Base-by-base conservation (phyloP, 345 rosid species). In the Draba incana region DNA sequence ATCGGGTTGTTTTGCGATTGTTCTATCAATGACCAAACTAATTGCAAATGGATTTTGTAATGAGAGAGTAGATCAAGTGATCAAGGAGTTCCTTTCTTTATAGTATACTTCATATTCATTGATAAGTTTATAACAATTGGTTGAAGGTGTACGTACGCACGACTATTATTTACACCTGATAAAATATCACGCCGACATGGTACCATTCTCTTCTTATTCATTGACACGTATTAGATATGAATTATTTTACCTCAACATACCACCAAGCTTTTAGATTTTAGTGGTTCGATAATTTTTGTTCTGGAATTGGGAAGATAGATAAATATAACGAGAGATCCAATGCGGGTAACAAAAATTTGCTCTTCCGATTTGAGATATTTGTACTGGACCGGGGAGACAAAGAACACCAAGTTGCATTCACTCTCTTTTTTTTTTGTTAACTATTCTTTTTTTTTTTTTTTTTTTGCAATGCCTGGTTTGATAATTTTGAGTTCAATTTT, bases 331-430 rank as follows among this genome's bases (percentile, higher is more conserved):
- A 66, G 71, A 50, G 62, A 73, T 58, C 77, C 66, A 58, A 66
- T 52, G 67, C 10, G 44, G 30, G 49, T 30, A 64, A n/a, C 60
- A 58, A 42, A 57, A 57, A 30, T 65, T 64, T n/a, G 54, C 10
- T 64, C 54, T 41, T 72, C 60, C 35, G 10, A 51, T 42, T 66
- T 58, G 24, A 50, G 54, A 66, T 66, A 53, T n/a, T 58, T 73
- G 71, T 58, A 12, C 8, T 42, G 4, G 44, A 49, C 60, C 47
- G 14, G 77, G 71, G 77, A 59, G 77, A 73, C 71, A 57, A 42
- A 57, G 1, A 10, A 41, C 66, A 65, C 57, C 71, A 73, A 73
- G 56, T 65, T 73, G 77, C 61, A 65, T n/a, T 6, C 8, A 5
- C 8, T 31, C 6, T 31, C n/a, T n/a, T n/a, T n/a, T n/a, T 28